A percentile compares a stretch with the other conserved stretches of the same genome.
phyloP scores from a whole-genome alignment of 2,329 filamentous ascomycete genomes.

The Fusarium pseudoanthophilum region DNA sequence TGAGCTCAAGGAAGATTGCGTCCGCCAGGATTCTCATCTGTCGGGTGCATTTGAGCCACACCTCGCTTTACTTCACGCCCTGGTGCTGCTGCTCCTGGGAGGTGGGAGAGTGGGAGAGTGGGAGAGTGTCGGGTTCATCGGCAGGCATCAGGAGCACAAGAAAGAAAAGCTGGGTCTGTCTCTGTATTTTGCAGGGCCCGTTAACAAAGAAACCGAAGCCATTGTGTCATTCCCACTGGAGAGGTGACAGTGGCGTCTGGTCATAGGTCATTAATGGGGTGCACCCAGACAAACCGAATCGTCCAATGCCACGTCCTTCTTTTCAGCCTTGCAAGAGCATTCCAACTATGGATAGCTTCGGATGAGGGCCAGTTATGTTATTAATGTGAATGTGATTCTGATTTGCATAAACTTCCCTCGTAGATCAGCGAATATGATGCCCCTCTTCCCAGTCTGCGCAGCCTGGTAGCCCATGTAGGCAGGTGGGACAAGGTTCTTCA shows the following conservation, averaged over 20 bases:
- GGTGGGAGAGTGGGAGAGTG: conserved; percentile 12
- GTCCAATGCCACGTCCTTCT: conserved; percentile 38
- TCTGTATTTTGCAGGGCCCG: conserved; percentile 23
- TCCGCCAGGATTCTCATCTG: conserved; percentile 25
- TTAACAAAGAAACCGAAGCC: conserved; percentile 28
- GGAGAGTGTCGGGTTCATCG: conserved; percentile 28
- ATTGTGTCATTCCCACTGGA: conserved; percentile 38
- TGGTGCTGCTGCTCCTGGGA: conserved; percentile 3
- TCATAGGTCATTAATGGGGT: conserved; percentile 28
- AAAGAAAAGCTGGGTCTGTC: conserved; percentile 27
- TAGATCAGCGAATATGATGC: conserved; percentile 12
- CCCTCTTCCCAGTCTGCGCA: conserved; percentile 6
- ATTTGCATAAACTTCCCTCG: conserved; percentile 24
- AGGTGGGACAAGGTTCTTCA: conserved; percentile 11
- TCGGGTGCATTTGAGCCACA: conserved; percentile 33
- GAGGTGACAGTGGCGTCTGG: conserved; percentile 43
- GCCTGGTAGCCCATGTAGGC: neutral
- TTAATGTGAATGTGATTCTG: conserved; percentile 22
- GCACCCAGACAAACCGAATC: conserved; percentile 36
- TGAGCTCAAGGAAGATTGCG: conserved; percentile 31
- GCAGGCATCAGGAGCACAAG: conserved; percentile 30
- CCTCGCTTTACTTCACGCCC: conserved; percentile 33
- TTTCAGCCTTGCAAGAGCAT: conserved; percentile 38
- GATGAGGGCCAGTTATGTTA: conserved; percentile 17
- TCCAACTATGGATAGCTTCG: conserved; percentile 27